Evolutionary conservation across 345 rosid species (phyloP).

Genomic region (Iberis pinnata): DNA sequence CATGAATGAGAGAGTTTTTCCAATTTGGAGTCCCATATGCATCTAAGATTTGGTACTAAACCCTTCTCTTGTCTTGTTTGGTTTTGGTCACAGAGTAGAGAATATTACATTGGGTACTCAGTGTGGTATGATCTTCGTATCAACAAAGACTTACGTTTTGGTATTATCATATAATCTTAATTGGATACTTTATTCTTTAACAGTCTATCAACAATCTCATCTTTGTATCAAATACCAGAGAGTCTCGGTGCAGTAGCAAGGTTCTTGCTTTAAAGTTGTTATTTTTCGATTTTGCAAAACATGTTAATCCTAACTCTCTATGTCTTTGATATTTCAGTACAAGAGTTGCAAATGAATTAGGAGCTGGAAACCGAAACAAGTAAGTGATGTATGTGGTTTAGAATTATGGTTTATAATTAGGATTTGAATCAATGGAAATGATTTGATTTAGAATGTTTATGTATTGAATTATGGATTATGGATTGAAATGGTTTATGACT

Average conservation of each 20-base stretch:
- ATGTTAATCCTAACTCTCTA: too few species aligned
- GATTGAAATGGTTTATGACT: too few species aligned
- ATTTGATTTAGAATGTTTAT: too few species aligned
- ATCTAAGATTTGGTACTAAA: conserved; percentile 54
- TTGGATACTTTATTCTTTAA: not conserved
- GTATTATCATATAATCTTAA: not conserved
- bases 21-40: conserved; percentile 68
- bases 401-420: too few species aligned
- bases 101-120: conserved; percentile 31
- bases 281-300: not conserved
- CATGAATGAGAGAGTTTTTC: conserved; percentile 48
- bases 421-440: too few species aligned
- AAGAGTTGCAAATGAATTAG: too few species aligned
- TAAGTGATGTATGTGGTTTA: too few species aligned
- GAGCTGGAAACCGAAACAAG: too few species aligned
- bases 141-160: not conserved
- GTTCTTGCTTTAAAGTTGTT: conserved; percentile 20
- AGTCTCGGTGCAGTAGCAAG: conserved; percentile 62
- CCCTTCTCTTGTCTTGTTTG: not conserved
- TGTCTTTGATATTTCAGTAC: too few species aligned
- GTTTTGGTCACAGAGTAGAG: not conserved
- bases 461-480: too few species aligned
- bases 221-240: conserved; percentile 51
- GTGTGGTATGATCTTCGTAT: conserved; percentile 55
- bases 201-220: conserved; percentile 53